phyloP scores from a whole-genome alignment of 2,329 filamentous ascomycete genomes.

The Talaromyces sp. region DNA sequence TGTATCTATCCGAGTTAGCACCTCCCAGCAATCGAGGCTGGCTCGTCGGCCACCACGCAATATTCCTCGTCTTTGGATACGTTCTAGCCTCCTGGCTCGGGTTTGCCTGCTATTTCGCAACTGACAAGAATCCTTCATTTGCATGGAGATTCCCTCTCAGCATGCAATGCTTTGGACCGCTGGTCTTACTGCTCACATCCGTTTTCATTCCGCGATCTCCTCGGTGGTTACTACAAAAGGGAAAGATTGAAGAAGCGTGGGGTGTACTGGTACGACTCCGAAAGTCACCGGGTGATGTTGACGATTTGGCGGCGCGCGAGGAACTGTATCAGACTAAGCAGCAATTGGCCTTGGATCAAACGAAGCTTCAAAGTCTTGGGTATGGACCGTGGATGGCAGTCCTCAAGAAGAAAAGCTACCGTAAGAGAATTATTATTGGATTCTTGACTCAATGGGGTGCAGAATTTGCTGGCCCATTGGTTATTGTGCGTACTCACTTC shows the following conservation, averaged over 20 bases:
- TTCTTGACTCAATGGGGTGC: slow-evolving; percentile 56
- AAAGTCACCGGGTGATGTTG: slow-evolving; percentile 37
- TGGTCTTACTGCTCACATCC: slow-evolving; percentile 43
- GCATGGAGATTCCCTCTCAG: slow-evolving; percentile 49
- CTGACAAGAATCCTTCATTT: slow-evolving; percentile 37
- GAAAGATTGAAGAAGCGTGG: slow-evolving; percentile 48
- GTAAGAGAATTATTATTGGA: slow-evolving; percentile 53
- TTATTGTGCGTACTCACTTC: not conserved
- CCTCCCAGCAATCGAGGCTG: slow-evolving; percentile 44
- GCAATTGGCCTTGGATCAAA: slow-evolving; percentile 46
- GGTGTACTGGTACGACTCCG: slow-evolving; percentile 44
- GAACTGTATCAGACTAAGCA: slow-evolving; percentile 51
- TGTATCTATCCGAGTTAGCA: slow-evolving; percentile 48
- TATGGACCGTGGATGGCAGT: slow-evolving; percentile 48
- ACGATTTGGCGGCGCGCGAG: slow-evolving; percentile 46
- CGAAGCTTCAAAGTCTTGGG: slow-evolving; percentile 42
- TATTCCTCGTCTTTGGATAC: slow-evolving; percentile 51
- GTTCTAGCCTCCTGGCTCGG: slow-evolving; percentile 49
- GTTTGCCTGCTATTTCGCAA: slow-evolving; percentile 47
- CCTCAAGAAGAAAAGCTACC: slow-evolving; percentile 49
- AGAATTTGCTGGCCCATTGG: slow-evolving; percentile 52
- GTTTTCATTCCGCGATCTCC: slow-evolving; percentile 50
- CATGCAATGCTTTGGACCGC: slow-evolving; percentile 42
- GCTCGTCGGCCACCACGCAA: slow-evolving; percentile 49
- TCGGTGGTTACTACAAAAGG: slow-evolving; percentile 52